Conservation (phyloP, 1,284 basidiomycete genomes). For the Thelephora terrestris region DNA sequence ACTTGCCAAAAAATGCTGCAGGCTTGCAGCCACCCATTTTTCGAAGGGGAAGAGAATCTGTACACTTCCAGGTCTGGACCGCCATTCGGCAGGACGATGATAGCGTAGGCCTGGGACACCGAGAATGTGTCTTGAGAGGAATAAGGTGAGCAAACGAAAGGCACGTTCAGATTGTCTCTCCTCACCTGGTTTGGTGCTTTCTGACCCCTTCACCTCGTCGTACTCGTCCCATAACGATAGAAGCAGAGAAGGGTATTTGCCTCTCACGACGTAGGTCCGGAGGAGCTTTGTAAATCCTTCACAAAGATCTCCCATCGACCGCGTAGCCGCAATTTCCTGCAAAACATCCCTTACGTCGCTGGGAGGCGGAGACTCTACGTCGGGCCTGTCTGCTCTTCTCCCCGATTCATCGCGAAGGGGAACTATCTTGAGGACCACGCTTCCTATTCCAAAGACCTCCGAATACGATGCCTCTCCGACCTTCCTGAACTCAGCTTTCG, state of each 20-base stretch:
- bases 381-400: constrained; percentile 12
- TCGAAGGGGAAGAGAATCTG: constrained; percentile 39
- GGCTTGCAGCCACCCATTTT: constrained; percentile 75
- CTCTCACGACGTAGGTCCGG: constrained; percentile 78
- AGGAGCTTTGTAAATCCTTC: constrained; percentile 71
- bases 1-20: constrained; percentile 90
- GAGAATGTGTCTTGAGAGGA: constrained; percentile 53
- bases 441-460: constrained; percentile 87
- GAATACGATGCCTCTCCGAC: constrained; percentile 96
- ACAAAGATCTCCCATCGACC: constrained; percentile 63
- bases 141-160: background rate
- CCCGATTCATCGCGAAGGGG: constrained; percentile 51
- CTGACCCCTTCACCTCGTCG: constrained; percentile 59
- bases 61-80: constrained; percentile 86
- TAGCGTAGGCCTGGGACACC: constrained; percentile 71
- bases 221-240: constrained; percentile 85
- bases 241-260: constrained; percentile 71
- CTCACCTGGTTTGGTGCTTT: constrained; percentile 78
- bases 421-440: constrained; percentile 82
- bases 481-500: constrained; percentile 48
- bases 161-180: background rate
- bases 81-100: constrained; percentile 84
- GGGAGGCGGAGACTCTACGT: constrained; percentile 51
- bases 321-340: constrained; percentile 83
- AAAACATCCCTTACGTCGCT: constrained; percentile 69